Evolutionary conservation across 306 rosid species (phyloP), one percentile per base, ranked within the genome.

Genomic region (Quercus ilex): DNA sequence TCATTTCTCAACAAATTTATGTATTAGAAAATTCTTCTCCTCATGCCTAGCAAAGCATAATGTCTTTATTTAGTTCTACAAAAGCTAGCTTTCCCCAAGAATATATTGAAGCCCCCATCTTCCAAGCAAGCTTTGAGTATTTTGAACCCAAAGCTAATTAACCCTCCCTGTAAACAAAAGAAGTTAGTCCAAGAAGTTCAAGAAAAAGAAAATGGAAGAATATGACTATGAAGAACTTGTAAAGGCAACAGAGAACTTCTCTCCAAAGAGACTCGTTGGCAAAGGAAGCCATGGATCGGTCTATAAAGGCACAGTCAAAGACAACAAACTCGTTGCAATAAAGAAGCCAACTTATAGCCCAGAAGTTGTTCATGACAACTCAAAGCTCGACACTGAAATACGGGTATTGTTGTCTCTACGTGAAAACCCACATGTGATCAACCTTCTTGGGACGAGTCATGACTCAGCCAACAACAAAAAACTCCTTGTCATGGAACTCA

Each of bases 221-320:
- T 81, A 81, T 55, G 87, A 85, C 1, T 91, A 86, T 2, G 82
- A 87, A 49, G 87, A 87, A 59, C 71, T 91, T 25, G 81, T 81
- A 3, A 70, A 80, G 43, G 88, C 86, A 21, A 91, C 92, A 3
- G 82, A 82, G 15, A 80, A 80, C 15, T 91, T 89, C 83, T 83
- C 87, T 69, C 65, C 84, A 0, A 33, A 73, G 3, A 83, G 25
- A 38, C 72, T 89, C 11, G 56, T 89, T 4, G 93, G 96, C 8
- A 91, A 79, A 86, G 95, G 95, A 77, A 85, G 91, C 81, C 92
- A 89, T 58, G 92, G 95, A 9, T 78, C 30, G 51, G 90, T 91
- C 2, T 89, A 78, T 74, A 80, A 77, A 75, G 95, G 77, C 18
- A 19, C 26, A 3, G 60, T 87, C 41, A 69, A 71, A 18, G 63